phyloP scores from a whole-genome alignment of 805 yeast species.

The Metschnikowia lachancei region DNA sequence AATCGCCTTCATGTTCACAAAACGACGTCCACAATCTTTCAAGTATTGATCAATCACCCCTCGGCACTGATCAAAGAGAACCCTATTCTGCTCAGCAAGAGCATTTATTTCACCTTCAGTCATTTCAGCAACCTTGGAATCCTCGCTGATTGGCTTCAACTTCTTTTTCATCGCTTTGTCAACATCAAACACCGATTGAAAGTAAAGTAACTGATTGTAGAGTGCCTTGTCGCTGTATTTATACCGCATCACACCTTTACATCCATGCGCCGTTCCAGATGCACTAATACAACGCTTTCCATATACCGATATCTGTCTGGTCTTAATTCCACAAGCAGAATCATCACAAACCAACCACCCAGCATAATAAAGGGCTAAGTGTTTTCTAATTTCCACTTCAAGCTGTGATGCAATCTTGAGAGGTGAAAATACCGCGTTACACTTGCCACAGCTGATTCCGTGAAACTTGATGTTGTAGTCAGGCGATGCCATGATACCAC shows the following conservation, averaged over 20 bases:
- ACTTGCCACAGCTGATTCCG: constrained; percentile 69
- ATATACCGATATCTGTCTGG: constrained; percentile 84
- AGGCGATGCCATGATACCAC: constrained; percentile 67
- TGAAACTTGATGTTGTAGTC: constrained; percentile 59
- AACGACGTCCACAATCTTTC: constrained; percentile 80
- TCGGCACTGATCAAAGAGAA: constrained; percentile 50
- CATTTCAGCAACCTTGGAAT: constrained; percentile 17
- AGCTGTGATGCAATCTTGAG: constrained; percentile 66
- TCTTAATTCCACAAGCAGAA: constrained; percentile 69
- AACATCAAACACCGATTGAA: constrained; percentile 75
- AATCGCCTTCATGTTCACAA: constrained; percentile 80
- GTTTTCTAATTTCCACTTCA: constrained; percentile 66
- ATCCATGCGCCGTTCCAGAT: constrained; percentile 58
- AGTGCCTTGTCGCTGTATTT: constrained; percentile 74
- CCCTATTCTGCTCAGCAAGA: constrained; percentile 75
- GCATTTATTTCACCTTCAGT: constrained; percentile 61
- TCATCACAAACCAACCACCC: constrained; percentile 88
- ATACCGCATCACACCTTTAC: constrained; percentile 80
- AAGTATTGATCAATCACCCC: constrained; percentile 70
- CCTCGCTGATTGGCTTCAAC: constrained; percentile 52
- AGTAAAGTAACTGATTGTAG: constrained; percentile 81
- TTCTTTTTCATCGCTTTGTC: constrained; percentile 64
- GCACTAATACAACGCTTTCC: constrained; percentile 80
- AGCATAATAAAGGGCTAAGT: constrained; percentile 76
- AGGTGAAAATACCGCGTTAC: constrained; percentile 51